phyloP scores from a whole-genome alignment of 495 filamentous ascomycete species.

The Pseudotulostoma volvatum region DNA sequence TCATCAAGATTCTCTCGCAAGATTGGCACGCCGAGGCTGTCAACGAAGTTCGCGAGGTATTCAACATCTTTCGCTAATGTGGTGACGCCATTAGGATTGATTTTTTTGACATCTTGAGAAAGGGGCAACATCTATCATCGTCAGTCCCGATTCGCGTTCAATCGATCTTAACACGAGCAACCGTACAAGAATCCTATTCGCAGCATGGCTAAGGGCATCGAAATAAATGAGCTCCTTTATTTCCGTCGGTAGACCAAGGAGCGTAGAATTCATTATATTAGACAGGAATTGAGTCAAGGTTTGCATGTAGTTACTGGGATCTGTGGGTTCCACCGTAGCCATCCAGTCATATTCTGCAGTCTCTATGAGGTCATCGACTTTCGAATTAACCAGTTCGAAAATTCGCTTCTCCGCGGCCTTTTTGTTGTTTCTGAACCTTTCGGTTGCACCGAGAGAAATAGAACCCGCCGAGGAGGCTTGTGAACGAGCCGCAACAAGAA shows the following conservation, averaged over 20 bases:
- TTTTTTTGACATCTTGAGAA: conserved; percentile 58
- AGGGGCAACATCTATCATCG: conserved; percentile 58
- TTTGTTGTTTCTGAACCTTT: conserved; percentile 74
- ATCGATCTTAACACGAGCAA: too few species aligned
- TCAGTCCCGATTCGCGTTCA: too few species aligned
- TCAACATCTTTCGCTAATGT: conserved; percentile 69
- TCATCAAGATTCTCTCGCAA: conserved; percentile 79
- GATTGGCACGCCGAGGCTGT: conserved; percentile 62
- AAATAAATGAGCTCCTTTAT: conserved; percentile 98
- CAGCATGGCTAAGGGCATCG: conserved; percentile 81
- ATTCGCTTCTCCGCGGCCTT: conserved; percentile 95
- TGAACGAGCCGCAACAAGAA: conserved; percentile 65
- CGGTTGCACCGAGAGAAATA: conserved; percentile 62
- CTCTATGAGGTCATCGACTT: conserved; percentile 94
- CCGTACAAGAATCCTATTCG: conserved; percentile 64
- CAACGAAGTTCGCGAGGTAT: conserved; percentile 72
- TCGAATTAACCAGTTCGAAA: conserved; percentile 95
- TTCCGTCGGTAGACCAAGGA: conserved; percentile 77
- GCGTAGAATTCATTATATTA: conserved; percentile 88
- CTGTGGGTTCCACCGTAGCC: conserved; percentile 41
- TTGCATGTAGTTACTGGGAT: conserved; percentile 84
- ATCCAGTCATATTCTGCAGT: conserved; percentile 96
- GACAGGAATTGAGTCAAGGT: conserved; percentile 84
- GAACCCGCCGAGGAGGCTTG: conserved; percentile 55
- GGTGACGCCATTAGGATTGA: conserved; percentile 71